Evolutionary conservation across 768 basidiomycete species (phyloP).

Genomic region (Amanita pallidorosea): DNA sequence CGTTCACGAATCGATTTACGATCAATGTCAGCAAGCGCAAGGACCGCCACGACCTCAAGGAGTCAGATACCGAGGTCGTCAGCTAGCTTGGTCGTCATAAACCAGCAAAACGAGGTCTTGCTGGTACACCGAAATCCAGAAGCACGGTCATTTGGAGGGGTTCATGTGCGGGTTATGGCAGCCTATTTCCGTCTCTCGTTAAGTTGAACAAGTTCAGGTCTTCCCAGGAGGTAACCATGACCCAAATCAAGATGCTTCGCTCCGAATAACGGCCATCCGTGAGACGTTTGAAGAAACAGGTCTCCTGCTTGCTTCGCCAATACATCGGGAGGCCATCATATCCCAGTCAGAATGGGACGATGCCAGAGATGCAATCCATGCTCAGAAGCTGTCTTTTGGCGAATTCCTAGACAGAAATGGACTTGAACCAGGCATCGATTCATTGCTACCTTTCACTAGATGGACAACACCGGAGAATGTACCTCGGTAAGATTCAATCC

Average conservation of each 20-base stretch:
- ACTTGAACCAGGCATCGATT: conserved; percentile 31
- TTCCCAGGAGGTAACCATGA: conserved; percentile 72
- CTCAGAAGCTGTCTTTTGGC: conserved; percentile 36
- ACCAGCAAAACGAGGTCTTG: conserved; percentile 55
- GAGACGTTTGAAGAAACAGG: conserved; percentile 76
- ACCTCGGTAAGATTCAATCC: conserved; percentile 31
- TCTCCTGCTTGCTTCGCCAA: conserved; percentile 43
- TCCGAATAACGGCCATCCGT: conserved; percentile 55
- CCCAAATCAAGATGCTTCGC: conserved; percentile 42
- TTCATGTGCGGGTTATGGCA: conserved; percentile 37
- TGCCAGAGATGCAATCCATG: conserved; percentile 46
- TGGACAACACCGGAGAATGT: conserved; percentile 59
- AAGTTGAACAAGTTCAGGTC: conserved; percentile 31
- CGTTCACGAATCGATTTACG: not conserved
- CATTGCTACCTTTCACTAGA: conserved; percentile 58
- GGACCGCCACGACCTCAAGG: not conserved
- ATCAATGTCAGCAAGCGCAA: not conserved
- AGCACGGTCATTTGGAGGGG: conserved; percentile 52
- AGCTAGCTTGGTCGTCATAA: conserved; percentile 57
- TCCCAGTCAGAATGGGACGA: conserved; percentile 34
- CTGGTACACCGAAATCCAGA: conserved; percentile 62
- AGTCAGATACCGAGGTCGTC: conserved; percentile 40
- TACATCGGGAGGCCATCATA: conserved; percentile 11
- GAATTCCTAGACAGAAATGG: conserved; percentile 37
- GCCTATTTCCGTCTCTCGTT: not conserved